Percentiles rank a stretch among this genome's conserved stretches.
These are phyloP conservation scores for Penicillium lagena DNA, from an alignment of 495 filamentous ascomycete species.

Conservation along the genomic window DNA sequence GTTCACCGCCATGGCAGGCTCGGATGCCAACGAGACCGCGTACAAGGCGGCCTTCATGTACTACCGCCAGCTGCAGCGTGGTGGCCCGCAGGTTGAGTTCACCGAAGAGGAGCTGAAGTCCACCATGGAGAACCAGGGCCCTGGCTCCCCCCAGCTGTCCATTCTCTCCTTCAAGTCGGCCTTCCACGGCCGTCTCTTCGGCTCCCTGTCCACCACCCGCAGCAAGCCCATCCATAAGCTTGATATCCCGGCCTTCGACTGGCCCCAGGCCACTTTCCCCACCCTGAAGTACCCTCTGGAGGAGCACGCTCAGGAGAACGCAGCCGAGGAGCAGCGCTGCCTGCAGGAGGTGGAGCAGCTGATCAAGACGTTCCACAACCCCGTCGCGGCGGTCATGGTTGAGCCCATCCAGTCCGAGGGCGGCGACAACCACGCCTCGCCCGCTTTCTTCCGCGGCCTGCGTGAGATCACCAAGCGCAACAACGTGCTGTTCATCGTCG, in stretches of 20 bases:
- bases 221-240: conserved; percentile 98
- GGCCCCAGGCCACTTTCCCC: conserved; percentile 95
- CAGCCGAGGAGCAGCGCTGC: conserved; percentile 73
- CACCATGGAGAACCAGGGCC: conserved; percentile 79
- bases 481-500: conserved; percentile 88
- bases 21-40: conserved; percentile 97
- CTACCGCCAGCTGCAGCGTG: conserved; percentile 81
- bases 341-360: conserved; percentile 84
- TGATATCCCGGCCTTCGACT: conserved; percentile 97
- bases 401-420: conserved; percentile 98
- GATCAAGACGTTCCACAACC: conserved; percentile 75
- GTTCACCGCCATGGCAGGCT: conserved; percentile 93
- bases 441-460: conserved; percentile 85
- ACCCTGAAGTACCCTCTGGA: conserved; percentile 85
- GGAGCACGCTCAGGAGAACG: conserved; percentile 75
- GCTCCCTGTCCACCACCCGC: conserved; percentile 84
- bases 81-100: conserved; percentile 77
- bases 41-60: conserved; percentile 99
- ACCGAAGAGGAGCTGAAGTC: conserved; percentile 70
- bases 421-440: conserved; percentile 96
- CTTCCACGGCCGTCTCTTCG: conserved; percentile 96
- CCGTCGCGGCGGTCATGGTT: conserved; percentile 83
- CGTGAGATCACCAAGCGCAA: conserved; percentile 81
- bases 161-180: conserved; percentile 90
- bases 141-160: conserved; percentile 76